Base-by-base conservation (phyloP, 352 stramenopile genomes). In the Plasmopara viticola region DNA sequence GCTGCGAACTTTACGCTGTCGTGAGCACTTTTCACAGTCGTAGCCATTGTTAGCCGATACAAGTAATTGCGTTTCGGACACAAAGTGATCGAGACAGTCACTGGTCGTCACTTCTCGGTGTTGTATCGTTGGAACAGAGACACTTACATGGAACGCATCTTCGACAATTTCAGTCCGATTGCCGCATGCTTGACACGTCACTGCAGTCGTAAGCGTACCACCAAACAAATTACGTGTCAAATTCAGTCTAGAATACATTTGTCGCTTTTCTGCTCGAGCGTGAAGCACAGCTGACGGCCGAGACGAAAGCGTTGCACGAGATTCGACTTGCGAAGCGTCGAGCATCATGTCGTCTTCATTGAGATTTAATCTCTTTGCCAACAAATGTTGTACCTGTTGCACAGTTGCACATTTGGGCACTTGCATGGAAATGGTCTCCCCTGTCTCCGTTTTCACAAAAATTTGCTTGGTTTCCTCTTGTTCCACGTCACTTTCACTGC, bases 1-100 rank as follows among this genome's bases (percentile, higher is more conserved):
- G 31, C 51, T 68, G 28, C 51, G 52, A 31, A 60, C 51, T 48
- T 74, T 81, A 2, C 57, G 51, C 35, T 70, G 62, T 2, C 67
- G 70, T 0, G 73, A 84, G 29, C 77, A 87, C 28, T 78, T 75
- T 7, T 85, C 72, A 37, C 77, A 87, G 39, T 87, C 72, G 51
- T 87, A 87, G 30, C 77, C 77, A n/a, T 84, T 87, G 17, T 84
- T 75, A 1, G 62, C 50, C 9, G 62, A 56, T 29, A 86, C 72
- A 1, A 69, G 50, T 9, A 87, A 53, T 35, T 76, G 51, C 5
- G 72, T 83, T 51, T 77, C 66, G 14, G 50, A 56, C 10, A 84
- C 62, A 12, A 87, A 84, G 8, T 58, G 59, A n/a, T 70, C 35
- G 6, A 87, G 61, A 34, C 77, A 87, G 50, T 84, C 72, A 2